A percentile compares a stretch with the other conserved stretches of the same genome.
These are phyloP conservation scores for Triadica sebifera DNA, from an alignment of 345 rosid genomes.

Conservation along the genomic window DNA sequence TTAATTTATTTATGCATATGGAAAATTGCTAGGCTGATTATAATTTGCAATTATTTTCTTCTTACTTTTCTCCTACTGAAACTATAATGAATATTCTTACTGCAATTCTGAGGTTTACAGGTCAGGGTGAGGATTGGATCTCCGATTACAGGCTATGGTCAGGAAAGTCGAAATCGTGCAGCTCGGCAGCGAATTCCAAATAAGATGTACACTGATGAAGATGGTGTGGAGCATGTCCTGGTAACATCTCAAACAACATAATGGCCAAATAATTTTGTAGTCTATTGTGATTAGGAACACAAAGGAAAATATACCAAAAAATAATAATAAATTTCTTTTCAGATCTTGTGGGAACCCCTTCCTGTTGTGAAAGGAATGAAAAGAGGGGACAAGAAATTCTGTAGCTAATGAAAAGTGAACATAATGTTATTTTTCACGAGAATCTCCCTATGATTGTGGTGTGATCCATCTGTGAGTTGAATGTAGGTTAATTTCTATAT, in stretches of 20 bases:
- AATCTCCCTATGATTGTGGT: neutral
- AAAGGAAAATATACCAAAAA: too few relatives aligned
- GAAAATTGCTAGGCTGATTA: neutral
- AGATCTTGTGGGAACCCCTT: neutral
- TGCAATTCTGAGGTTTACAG: slow-evolving; percentile 35
- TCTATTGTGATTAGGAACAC: neutral
- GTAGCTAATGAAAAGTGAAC: neutral
- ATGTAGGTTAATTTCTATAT: slow-evolving; percentile 71
- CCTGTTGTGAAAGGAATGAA: neutral
- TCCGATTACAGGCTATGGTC: slow-evolving; percentile 95
- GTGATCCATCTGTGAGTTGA: neutral
- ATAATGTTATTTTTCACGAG: neutral
- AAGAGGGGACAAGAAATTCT: neutral
- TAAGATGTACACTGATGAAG: slow-evolving; percentile 76
- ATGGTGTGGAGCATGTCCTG: slow-evolving; percentile 93
- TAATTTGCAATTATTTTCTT: neutral
- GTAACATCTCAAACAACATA: slow-evolving; percentile 34
- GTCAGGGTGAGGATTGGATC: slow-evolving; percentile 94
- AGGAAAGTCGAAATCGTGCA: slow-evolving; percentile 91
- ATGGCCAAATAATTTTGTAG: neutral
- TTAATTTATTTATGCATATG: neutral
- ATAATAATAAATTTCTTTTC: too few relatives aligned
- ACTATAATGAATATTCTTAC: neutral
- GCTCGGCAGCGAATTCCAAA: slow-evolving; percentile 93
- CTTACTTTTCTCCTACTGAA: neutral